These are phyloP conservation scores for Solanum piurae DNA, from an alignment of 257 asterid genomes.

Conservation along the genomic window DNA sequence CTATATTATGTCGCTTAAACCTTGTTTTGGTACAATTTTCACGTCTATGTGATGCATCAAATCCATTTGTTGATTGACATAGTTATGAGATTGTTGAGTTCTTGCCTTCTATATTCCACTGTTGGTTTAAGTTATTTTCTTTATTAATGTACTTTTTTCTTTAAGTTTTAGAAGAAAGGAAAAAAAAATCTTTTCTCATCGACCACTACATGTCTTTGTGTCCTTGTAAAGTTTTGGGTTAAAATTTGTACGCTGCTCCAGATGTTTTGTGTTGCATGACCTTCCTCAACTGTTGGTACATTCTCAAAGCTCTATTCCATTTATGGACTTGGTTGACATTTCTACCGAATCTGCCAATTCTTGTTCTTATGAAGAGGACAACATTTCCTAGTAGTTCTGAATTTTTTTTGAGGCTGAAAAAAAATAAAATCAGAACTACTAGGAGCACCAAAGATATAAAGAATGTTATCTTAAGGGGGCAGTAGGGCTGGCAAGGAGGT, in stretches of 20 bases:
- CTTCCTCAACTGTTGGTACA: background rate
- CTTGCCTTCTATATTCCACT: background rate
- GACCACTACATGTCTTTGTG: background rate
- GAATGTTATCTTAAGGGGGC: background rate
- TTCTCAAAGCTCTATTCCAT: background rate
- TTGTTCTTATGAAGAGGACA: background rate
- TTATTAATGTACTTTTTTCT: background rate
- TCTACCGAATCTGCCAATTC: background rate
- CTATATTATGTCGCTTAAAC: background rate
- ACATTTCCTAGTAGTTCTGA: background rate
- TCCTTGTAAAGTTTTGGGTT: background rate
- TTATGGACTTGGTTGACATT: background rate
- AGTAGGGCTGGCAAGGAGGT: background rate
- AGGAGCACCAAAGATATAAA: background rate
- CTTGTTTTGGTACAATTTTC: background rate
- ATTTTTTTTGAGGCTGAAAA: background rate
- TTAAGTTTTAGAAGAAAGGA: background rate
- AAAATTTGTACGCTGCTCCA: background rate
- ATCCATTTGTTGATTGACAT: background rate
- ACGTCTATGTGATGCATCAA: background rate
- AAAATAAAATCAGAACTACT: background rate
- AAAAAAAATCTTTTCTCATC: background rate
- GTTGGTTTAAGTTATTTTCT: background rate
- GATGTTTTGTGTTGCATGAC: background rate
- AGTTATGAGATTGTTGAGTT: background rate